Conservation (phyloP, 768 basidiomycete genomes). For the Psilocybe sp. region DNA sequence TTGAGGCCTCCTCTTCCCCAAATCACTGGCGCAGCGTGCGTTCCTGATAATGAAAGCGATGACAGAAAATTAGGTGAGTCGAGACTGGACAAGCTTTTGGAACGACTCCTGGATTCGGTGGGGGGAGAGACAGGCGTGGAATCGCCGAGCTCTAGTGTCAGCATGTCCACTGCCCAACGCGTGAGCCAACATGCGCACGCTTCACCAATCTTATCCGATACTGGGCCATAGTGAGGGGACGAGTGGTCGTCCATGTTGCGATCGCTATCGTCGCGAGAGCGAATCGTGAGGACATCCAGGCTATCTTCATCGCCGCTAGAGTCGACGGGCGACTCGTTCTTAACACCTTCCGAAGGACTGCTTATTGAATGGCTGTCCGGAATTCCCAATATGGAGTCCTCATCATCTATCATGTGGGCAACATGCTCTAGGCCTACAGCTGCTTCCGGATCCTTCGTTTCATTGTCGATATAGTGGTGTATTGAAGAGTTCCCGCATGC, state of each 20-base stretch:
- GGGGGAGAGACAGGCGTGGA: background rate
- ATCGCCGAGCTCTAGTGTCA: conserved; percentile 49
- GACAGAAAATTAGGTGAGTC: background rate
- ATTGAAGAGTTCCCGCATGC: conserved; percentile 71
- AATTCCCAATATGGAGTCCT: conserved; percentile 12
- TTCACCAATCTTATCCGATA: conserved; percentile 90
- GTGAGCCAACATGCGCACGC: conserved; percentile 85
- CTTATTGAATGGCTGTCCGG: background rate
- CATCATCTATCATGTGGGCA: conserved; percentile 46
- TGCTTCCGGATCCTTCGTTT: conserved; percentile 38
- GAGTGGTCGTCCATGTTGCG: conserved; percentile 23
- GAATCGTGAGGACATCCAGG: background rate
- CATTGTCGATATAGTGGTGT: conserved; percentile 28
- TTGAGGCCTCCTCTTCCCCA: conserved; percentile 76
- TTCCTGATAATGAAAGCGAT: background rate
- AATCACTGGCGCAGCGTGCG: conserved; percentile 41
- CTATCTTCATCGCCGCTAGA: conserved; percentile 4
- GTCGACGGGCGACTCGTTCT: conserved; percentile 11
- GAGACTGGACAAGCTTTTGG: conserved; percentile 17
- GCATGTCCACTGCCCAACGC: conserved; percentile 80
- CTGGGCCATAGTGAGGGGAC: conserved; percentile 76
- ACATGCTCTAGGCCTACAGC: conserved; percentile 72
- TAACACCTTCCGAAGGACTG: conserved; percentile 13
- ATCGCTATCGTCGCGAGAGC: conserved; percentile 6
- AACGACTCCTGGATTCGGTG: conserved; percentile 5